phyloP scores from a whole-genome alignment of 2,329 filamentous ascomycete species.

The Trichothecium roseum region DNA sequence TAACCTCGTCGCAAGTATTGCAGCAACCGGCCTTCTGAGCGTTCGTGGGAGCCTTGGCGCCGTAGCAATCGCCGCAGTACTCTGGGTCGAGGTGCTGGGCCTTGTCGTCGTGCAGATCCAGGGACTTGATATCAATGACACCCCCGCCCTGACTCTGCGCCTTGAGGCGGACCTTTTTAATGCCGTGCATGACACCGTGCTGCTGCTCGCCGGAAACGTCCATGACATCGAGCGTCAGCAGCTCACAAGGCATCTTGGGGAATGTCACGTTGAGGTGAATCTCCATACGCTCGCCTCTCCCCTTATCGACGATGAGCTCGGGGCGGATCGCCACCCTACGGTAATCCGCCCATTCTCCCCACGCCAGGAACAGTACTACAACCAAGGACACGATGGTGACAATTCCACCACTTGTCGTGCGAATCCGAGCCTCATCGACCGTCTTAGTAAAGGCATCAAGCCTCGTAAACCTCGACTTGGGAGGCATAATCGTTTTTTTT shows the following conservation, averaged over 20 bases:
- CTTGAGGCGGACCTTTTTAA: conserved; percentile 79
- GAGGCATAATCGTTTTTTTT: conserved; percentile 50
- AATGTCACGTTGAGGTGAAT: conserved; percentile 98
- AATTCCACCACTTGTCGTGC: conserved; percentile 89
- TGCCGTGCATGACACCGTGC: conserved; percentile 83
- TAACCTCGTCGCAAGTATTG: conserved; percentile 93
- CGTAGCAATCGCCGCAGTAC: conserved; percentile 93
- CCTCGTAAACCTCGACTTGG: conserved; percentile 89
- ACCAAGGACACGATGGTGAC: conserved; percentile 87
- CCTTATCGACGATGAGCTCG: conserved; percentile 93
- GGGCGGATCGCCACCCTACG: conserved; percentile 76
- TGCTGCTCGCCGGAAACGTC: conserved; percentile 97
- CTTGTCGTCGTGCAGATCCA: conserved; percentile 56
- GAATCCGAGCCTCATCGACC: conserved; percentile 92
- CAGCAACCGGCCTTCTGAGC: conserved; percentile 82
- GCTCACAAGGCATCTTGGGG: conserved; percentile 84
- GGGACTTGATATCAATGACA: conserved; percentile 58
- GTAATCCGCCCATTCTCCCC: conserved; percentile 96
- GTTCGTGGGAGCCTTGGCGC: conserved; percentile 61
- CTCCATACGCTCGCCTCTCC: conserved; percentile 96
- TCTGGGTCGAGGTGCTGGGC: conserved; percentile 74
- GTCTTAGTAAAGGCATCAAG: conserved; percentile 99
- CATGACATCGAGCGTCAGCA: conserved; percentile 96
- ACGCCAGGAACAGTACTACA: conserved; percentile 77
- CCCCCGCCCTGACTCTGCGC: conserved; percentile 63